phyloP scores from a whole-genome alignment of 2,329 filamentous ascomycete genomes.

The Aureobasidium uvarum region DNA sequence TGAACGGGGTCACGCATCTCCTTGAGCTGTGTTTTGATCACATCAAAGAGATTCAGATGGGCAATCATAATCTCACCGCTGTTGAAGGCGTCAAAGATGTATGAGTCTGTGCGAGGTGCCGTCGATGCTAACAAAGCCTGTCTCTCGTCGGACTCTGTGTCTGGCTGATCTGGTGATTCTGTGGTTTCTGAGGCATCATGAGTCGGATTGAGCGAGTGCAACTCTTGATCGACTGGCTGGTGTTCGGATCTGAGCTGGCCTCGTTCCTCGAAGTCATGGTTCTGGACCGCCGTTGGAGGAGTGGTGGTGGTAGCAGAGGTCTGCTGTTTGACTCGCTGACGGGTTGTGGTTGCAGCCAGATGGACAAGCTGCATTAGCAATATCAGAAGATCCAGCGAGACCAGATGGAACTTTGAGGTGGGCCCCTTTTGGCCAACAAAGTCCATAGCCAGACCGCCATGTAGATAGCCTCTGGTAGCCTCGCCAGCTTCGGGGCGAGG shows the following conservation, averaged over 20 bases:
- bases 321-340: constrained; percentile 48
- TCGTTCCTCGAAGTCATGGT: constrained; percentile 60
- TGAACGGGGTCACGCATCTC: constrained; percentile 38
- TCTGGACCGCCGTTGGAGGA: constrained; percentile 44
- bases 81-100: constrained; percentile 47
- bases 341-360: constrained; percentile 55
- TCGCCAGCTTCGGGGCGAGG: constrained; percentile 47
- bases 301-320: constrained; percentile 32
- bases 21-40: constrained; percentile 44
- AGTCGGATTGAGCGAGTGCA: constrained; percentile 40
- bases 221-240: constrained; percentile 43
- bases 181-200: not conserved
- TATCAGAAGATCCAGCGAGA: constrained; percentile 55
- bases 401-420: constrained; percentile 53
- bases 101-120: constrained; percentile 34
- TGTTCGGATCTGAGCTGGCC: constrained; percentile 43
- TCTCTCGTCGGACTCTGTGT: constrained; percentile 4
- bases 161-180: constrained; percentile 24
- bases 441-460: constrained; percentile 63
- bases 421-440: constrained; percentile 63
- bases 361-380: constrained; percentile 57
- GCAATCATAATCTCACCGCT: constrained; percentile 50
- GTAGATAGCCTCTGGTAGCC: constrained; percentile 55
- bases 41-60: constrained; percentile 45
- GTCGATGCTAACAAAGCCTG: constrained; percentile 28